Evolutionary conservation across 2,329 filamentous ascomycete genomes (phyloP).

Genomic region (Scolecobasidium constrictum): DNA sequence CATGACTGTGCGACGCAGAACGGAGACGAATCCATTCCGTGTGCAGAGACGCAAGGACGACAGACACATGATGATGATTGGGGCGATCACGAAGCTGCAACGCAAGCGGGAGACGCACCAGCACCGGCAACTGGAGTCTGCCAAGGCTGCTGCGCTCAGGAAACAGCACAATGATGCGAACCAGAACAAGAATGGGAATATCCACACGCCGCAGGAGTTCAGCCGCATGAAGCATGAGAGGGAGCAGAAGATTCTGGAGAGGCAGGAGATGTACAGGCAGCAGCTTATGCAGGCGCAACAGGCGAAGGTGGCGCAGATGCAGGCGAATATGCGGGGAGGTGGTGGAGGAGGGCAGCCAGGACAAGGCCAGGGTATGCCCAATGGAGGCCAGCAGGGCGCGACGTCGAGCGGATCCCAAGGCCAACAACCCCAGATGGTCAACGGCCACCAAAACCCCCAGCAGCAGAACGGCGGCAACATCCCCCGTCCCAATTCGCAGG

Average conservation of each 20-base stretch:
- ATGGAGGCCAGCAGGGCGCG: slow-evolving; percentile 1
- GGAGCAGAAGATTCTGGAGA: slow-evolving; percentile 55
- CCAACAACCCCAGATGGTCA: slow-evolving; percentile 5
- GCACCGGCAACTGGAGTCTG: slow-evolving; percentile 75
- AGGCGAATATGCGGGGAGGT: slow-evolving; percentile 2
- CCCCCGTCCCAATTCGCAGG: slow-evolving; percentile 23
- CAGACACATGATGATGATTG: slow-evolving; percentile 78
- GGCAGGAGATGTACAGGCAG: slow-evolving; percentile 49
- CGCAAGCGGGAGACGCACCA: slow-evolving; percentile 81
- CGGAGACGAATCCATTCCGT: slow-evolving; percentile 67
- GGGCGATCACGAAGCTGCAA: slow-evolving; percentile 88
- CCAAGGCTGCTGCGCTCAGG: slow-evolving; percentile 61
- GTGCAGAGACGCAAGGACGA: slow-evolving; percentile 82
- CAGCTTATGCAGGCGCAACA: slow-evolving; percentile 47
- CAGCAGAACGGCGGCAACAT: slow-evolving; percentile 1
- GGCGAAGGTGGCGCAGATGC: slow-evolving; percentile 16
- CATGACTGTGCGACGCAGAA: slow-evolving; percentile 54
- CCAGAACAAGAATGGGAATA: slow-evolving; percentile 45
- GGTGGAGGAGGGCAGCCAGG: too few relatives aligned
- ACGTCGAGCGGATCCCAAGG: slow-evolving; percentile 6
- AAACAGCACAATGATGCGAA: slow-evolving; percentile 58
- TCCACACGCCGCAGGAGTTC: slow-evolving; percentile 79
- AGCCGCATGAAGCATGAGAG: slow-evolving; percentile 81
- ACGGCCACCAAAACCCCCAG: slow-evolving; percentile 4
- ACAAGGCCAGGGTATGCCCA: slow-evolving; percentile 4